Evolutionary conservation across 208 protist species (phyloP), one percentile per base, ranked within the genome.

Genomic region (Trypanosoma caninum): DNA sequence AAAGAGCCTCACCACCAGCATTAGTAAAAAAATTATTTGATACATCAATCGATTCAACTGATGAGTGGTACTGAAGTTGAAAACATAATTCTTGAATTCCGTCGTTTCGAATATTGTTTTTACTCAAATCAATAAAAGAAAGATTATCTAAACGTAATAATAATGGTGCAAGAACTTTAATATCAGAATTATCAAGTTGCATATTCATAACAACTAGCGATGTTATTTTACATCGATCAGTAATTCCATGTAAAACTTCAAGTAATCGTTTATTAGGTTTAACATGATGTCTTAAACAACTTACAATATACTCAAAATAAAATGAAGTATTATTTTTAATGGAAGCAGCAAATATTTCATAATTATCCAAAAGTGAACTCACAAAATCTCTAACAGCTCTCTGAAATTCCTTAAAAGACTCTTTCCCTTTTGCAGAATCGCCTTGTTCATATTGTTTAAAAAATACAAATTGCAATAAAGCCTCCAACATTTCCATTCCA

Each of bases 11-110:
- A 13, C 72, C 50, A 10, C 65, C 47, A 22, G 23, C 27, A 46
- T 84, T 76, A 1, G 71, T 85, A 50, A 89, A 18, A 30, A 63
- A 45, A 60, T 93, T 93, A 58, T 65, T 51, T 10, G 79, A 87
- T 14, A 93, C 61, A 55, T 80, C 65, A 1, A 93, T 23, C 18
- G 33, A 27, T 37, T 69, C 52, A 16, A 93, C 48, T 22, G 78
- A 50, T 23, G 81, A 74, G 65, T 90, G 87, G 30, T 55, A 38
- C 34, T 66, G 59, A 14, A 87, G 22, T 2, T 51, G 38, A 34
- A 27, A 41, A 13, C 57, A 56, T 10, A 90, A 50, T 38, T 35
- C 9, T 2, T 28, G 37, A 4, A 91, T 30, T 9, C 65, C 61
- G 6, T 16, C 59, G 57, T 94, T 75, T 35, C 66, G 59, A 16